Evolutionary conservation across 73 alveolate species (phyloP).

Genomic region (Tetrahymena thermophila): DNA sequence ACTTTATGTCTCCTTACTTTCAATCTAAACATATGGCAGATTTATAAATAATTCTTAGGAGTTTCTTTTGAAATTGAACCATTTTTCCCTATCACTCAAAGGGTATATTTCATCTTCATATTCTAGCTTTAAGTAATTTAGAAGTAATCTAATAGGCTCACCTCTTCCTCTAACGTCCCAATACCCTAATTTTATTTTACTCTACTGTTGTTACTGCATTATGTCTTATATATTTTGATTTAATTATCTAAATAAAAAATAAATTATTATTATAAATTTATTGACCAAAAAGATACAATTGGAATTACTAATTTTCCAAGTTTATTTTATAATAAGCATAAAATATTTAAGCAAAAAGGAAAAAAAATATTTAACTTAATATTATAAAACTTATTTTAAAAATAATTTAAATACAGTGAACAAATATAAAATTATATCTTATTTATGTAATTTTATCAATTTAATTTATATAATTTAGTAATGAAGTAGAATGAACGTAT

Average conservation of each 20-base stretch:
- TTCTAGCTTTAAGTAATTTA: neutral
- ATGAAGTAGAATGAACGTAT: neutral
- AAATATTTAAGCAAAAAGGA: no score
- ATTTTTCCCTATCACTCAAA: neutral
- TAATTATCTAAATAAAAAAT: no score
- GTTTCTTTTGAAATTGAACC: neutral
- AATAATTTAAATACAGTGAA: no score
- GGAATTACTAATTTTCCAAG: neutral
- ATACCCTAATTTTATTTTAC: neutral
- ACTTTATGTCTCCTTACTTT: neutral
- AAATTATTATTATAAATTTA: no score
- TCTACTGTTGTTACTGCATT: neutral
- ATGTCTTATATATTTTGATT: neutral
- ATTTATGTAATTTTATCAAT: no score
- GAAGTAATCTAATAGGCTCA: neutral
- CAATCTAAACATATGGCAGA: neutral
- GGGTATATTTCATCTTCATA: neutral
- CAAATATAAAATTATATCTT: no score
- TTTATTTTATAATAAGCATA: no score
- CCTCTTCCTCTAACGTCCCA: neutral
- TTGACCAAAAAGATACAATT: neutral
- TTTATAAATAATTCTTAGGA: neutral
- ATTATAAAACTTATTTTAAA: no score
- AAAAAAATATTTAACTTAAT: no score
- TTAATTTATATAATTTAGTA: no score